Base-by-base conservation (phyloP, 1,139 yeast genomes). In the Saccharomyces hybrid region DNA sequence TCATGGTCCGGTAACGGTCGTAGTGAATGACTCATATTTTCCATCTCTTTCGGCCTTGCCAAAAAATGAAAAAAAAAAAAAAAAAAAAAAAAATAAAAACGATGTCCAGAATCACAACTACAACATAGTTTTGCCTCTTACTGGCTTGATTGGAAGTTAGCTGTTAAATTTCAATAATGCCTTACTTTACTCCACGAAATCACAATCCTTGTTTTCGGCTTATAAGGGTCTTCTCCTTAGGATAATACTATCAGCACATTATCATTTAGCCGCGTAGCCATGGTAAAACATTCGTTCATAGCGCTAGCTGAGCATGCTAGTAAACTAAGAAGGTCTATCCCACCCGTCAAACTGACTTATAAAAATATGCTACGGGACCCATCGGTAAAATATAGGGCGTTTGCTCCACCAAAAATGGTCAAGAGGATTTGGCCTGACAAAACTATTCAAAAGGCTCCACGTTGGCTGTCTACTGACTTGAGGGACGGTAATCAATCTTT, bases 401-500 rank as follows among this genome's bases (percentile, higher is more conserved):
- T 86, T 67, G 47, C 44, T 55, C 81, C 85, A 3, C 75, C 91
- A 50, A 71, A 83, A 50, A 76, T 91, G 60, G 83, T 88, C 27
- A 80, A 86, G 65, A 82, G 99, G 63, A 81, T 83, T 60, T 93
- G 99, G 99, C 99, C 99, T 9, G 74, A 80, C 58, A 82, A 81
- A 54, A 75, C 83, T 46, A 78, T 93, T 62, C 80, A 81, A 52
- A 84, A 84, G 70, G 86, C 97, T 2, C 98, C 99, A 56, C 79
- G 98, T 70, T 93, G 98, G 98, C 79, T 93, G 55, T 87, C 97
- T 8, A 93, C 98, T 2, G 98, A 93, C 70, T 79, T 93, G 64
- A 81, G 98, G 72, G 99, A 93, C 70, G 99, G 99, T 55, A 93
- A 93, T 75, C 98, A 93, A 74, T 87, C 97, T 9, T 79, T 93